phyloP scores from a whole-genome alignment of 2,329 filamentous ascomycete species.

The Calonectria pauciramosa region DNA sequence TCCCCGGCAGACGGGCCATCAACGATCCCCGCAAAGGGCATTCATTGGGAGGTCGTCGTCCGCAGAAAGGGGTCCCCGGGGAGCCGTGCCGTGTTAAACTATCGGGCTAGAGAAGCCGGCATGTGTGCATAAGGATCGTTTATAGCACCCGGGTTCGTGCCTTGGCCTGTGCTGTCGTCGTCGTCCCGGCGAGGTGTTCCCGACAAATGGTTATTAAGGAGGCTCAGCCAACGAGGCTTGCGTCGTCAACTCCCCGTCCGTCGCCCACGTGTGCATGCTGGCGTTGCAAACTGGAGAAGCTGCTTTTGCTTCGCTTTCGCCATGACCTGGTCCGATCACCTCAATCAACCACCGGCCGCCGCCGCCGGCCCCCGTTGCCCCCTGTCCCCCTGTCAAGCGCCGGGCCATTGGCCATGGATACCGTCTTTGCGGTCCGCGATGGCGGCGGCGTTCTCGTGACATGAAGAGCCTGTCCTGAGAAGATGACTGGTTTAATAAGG shows the following conservation, averaged over 20 bases:
- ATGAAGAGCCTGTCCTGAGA: background rate
- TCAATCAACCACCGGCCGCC: background rate
- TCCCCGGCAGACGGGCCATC: background rate
- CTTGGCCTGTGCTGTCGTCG: background rate
- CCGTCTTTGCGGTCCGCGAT: background rate
- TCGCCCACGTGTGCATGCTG: background rate
- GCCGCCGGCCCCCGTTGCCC: background rate
- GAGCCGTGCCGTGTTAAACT: slow-evolving; percentile 4
- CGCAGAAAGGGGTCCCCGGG: slow-evolving; percentile 11
- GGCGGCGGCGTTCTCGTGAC: slow-evolving; percentile 3
- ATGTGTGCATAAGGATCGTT: background rate
- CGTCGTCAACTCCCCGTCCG: background rate
- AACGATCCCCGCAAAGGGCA: background rate
- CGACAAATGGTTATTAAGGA: background rate
- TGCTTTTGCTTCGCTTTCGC: background rate
- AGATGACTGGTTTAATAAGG: background rate
- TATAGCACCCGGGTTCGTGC: background rate
- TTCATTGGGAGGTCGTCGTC: slow-evolving; percentile 6
- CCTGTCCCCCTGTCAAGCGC: background rate
- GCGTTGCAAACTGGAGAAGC: background rate
- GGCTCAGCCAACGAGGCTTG: background rate
- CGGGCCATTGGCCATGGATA: background rate
- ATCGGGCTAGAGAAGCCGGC: background rate
- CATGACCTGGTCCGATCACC: slow-evolving; percentile 8
- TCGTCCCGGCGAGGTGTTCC: background rate